Evolutionary conservation across 2,329 filamentous ascomycete genomes (phyloP).

Genomic region (Malbranchea zuffiana): DNA sequence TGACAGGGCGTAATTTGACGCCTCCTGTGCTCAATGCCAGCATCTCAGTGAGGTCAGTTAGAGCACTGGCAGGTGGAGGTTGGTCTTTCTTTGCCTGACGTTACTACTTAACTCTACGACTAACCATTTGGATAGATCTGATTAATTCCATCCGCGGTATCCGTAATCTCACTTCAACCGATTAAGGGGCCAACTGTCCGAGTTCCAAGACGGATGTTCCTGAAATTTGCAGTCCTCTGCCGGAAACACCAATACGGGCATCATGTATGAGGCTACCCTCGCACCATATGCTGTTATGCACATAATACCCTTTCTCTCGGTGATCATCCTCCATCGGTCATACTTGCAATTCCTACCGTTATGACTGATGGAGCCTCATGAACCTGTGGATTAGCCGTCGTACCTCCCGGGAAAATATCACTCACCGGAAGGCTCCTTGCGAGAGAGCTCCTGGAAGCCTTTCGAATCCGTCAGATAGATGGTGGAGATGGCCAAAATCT

Average conservation of each 20-base stretch:
- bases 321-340: constrained; percentile 45
- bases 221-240: constrained; percentile 41
- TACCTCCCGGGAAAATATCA: constrained; percentile 36
- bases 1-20: too few relatives aligned
- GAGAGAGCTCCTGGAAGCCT: constrained; percentile 39
- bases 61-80: constrained; percentile 44
- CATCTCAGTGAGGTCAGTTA: too few relatives aligned
- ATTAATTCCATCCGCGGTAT: constrained; percentile 44
- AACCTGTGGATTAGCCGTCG: constrained; percentile 42
- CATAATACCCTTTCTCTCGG: constrained; percentile 43
- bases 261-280: constrained; percentile 40
- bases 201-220: constrained; percentile 42
- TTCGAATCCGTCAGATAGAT: constrained; percentile 45
- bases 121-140: constrained; percentile 26
- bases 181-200: constrained; percentile 36
- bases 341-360: constrained; percentile 47
- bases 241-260: constrained; percentile 45
- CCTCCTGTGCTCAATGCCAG: too few relatives aligned
- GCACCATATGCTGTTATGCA: constrained; percentile 47
- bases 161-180: constrained; percentile 39
- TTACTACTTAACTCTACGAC: constrained; percentile 1
- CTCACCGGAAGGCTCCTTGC: constrained; percentile 42
- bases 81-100: constrained; percentile 5
- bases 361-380: constrained; percentile 39
- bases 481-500: constrained; percentile 42